Evolutionary conservation across 140 eudicot genomes (phyloP), one percentile per base, ranked within the genome.

Genomic region (Flaveria floridana): DNA sequence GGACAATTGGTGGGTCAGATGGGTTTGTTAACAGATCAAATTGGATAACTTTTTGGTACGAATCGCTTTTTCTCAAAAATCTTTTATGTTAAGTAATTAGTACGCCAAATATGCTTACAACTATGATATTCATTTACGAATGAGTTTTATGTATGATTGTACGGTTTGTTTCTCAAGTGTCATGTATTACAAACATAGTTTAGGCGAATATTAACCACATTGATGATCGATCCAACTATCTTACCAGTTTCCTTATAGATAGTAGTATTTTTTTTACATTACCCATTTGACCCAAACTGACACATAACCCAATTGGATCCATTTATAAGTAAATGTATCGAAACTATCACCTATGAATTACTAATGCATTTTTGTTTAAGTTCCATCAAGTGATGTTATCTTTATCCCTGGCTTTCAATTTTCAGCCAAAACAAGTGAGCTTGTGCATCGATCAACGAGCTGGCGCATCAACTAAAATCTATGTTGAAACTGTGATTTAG

Each of bases 391-490:
- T 18, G 41, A 67, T 30, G 34, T n/a, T 25, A 11, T 55, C 64
- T 46, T 75, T 18, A 21, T 30, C 15, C 20, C 7, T 64, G 15
- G 0, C 6, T 67, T 50, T 41, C 39, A 13, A 34, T 50, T 76
- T 51, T 34, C 77, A 78, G 82, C 23, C 71, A 15, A 41, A 67
- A 30, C 13, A 44, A 44, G 50, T 44, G 50, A 44, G 50, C 50
- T 44, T 8, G 50, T 44, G 50, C 41, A 44, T 44, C 3, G 11
- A 10, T 4, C 56, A 26, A 21, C 39, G 56, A 52, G 76, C 65
- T 41, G 44, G 65, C 16, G 37, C 72, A 64, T 50, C 66, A 65
- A 19, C 5, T 39, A 47, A 28, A 48, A 61, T 19, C 41, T 2
- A 37, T 28, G 65, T 61, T 70, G 19, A 62, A 69, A 34, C 28